Evolutionary conservation across 306 rosid genomes (phyloP).

Genomic region (Pyrus bretschneideri): DNA sequence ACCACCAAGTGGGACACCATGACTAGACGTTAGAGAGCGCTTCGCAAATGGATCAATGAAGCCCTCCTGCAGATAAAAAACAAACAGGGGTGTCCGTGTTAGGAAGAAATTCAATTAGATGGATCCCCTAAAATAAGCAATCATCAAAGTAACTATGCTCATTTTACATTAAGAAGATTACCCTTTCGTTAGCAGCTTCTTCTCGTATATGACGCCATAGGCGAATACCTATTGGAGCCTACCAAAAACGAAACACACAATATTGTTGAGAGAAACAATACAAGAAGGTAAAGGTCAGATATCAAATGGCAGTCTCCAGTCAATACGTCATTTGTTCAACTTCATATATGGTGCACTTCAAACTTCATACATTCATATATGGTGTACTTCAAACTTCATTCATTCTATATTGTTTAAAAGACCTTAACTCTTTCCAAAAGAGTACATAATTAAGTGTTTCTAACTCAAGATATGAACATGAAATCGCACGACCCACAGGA

Average conservation of each 20-base stretch:
- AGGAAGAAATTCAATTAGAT: conserved; percentile 9
- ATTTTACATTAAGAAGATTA: conserved; percentile 22
- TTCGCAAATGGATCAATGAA: conserved; percentile 62
- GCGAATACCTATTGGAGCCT: conserved; percentile 83
- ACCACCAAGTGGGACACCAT: conserved; percentile 88
- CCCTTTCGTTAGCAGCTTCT: conserved; percentile 69
- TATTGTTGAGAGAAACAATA: conserved; percentile 8
- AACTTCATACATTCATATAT: not conserved
- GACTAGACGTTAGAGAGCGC: conserved; percentile 48
- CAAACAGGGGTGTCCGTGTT: conserved; percentile 10
- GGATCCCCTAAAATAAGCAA: conserved; percentile 14
- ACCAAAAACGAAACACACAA: conserved; percentile 20
- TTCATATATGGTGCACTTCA: not conserved
- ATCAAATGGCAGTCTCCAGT: not conserved
- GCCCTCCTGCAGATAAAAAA: conserved; percentile 32
- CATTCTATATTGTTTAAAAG: not conserved
- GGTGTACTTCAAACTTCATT: not conserved
- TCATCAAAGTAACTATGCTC: conserved; percentile 10
- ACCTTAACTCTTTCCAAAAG: not conserved
- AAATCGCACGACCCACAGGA: not conserved
- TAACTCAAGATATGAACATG: not conserved
- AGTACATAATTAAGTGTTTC: not conserved
- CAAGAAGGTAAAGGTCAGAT: not conserved
- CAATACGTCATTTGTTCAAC: conserved; percentile 4
- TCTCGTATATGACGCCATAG: conserved; percentile 55